A percentile compares a stretch with the other conserved stretches of the same genome.
Conservation (phyloP, 2,329 filamentous ascomycete genomes). For the Mariannaea sp. region DNA sequence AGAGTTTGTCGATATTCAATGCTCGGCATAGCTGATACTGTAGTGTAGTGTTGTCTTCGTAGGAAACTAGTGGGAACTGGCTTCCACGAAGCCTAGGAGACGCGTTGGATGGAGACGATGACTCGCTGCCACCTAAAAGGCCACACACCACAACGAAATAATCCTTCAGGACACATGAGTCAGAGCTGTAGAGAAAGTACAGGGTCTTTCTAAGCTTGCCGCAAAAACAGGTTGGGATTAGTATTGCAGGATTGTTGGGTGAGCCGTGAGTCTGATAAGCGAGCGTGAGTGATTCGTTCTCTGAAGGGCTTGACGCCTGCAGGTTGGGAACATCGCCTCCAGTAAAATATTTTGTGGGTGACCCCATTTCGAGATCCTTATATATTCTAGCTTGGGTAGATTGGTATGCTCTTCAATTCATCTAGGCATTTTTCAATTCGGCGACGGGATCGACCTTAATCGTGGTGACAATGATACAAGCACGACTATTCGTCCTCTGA, state of each 20-base stretch:
- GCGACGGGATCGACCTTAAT: too few relatives aligned
- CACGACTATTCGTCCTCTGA: too few relatives aligned
- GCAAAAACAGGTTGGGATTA: constrained; percentile 10
- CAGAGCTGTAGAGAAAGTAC: not conserved
- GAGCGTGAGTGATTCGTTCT: constrained; percentile 4
- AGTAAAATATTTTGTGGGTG: constrained; percentile 2
- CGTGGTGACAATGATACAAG: too few relatives aligned
- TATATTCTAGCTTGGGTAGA: not conserved
- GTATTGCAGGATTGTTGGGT: not conserved
- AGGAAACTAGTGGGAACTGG: not conserved
- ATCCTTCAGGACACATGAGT: not conserved
- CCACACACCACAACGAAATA: constrained; percentile 9
- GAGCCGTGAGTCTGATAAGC: constrained; percentile 9
- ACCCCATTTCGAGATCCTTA: not conserved
- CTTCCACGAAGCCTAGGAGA: not conserved
- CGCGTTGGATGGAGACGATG: constrained; percentile 10
- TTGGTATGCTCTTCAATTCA: too few relatives aligned
- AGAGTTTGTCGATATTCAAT: constrained; percentile 1
- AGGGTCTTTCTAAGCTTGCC: not conserved
- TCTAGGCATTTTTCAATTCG: too few relatives aligned
- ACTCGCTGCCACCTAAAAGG: constrained; percentile 7
- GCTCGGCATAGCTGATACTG: constrained; percentile 1
- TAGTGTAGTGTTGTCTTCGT: constrained; percentile 7
- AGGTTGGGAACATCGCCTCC: not conserved
- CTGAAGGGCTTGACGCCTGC: not conserved